Conservation (phyloP, 108 stramenopile species). For the Cyclotella choctawhatcheeana region DNA sequence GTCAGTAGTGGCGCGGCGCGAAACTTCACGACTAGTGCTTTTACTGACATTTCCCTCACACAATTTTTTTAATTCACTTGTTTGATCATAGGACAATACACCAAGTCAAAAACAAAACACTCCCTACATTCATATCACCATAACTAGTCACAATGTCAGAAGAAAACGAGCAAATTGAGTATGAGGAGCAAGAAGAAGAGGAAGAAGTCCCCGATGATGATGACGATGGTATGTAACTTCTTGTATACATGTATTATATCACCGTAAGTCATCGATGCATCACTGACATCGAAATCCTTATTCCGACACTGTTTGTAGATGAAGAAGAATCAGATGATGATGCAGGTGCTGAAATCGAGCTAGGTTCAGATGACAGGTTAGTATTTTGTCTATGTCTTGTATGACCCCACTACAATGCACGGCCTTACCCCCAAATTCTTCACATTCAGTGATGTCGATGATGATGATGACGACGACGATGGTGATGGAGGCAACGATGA, state of each 20-base stretch:
- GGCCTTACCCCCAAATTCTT: neutral
- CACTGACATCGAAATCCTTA: neutral
- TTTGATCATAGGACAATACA: neutral
- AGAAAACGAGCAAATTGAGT: constrained; percentile 19
- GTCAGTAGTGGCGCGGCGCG: too few species aligned
- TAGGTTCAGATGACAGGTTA: constrained; percentile 19
- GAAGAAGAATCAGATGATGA: constrained; percentile 24
- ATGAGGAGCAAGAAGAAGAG: constrained; percentile 10
- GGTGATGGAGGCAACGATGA: constrained; percentile 4
- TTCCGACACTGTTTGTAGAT: too few species aligned
- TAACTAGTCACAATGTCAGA: constrained; percentile 1
- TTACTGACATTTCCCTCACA: too few species aligned
- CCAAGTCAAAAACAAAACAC: neutral
- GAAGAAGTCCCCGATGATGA: constrained; percentile 4
- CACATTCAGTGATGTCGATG: constrained; percentile 3
- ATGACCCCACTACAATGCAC: neutral
- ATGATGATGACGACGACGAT: constrained; percentile 4
- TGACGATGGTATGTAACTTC: constrained; percentile 3
- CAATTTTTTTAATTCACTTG: too few species aligned
- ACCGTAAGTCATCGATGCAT: too few species aligned
- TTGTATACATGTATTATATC: too few species aligned
- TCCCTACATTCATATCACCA: neutral
- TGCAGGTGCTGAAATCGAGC: constrained; percentile 23
- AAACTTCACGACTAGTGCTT: too few species aligned
- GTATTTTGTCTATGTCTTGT: neutral